Evolutionary conservation across 1,284 basidiomycete genomes (phyloP).

Genomic region (Albatrellus sp.): DNA sequence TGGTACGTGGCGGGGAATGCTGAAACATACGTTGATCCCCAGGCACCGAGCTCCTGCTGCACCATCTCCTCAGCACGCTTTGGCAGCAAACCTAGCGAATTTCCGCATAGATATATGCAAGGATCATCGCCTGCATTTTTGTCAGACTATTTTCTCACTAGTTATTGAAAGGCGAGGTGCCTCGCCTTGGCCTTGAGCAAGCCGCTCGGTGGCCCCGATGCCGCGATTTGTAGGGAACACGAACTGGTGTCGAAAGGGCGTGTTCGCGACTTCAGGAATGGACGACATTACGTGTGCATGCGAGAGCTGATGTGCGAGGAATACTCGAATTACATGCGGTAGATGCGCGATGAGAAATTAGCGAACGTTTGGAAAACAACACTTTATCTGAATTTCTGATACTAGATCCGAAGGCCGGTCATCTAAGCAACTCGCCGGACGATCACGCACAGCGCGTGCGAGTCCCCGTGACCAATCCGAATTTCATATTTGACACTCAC

Average conservation of each 20-base stretch:
- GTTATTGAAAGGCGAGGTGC: not conserved
- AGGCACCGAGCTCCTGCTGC: slow-evolving; percentile 80
- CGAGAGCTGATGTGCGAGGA: not conserved
- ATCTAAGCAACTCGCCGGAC: not conserved
- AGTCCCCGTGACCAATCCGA: too few species aligned
- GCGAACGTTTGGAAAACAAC: not conserved
- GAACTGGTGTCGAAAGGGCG: slow-evolving; percentile 39
- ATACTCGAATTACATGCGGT: not conserved
- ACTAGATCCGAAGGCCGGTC: not conserved
- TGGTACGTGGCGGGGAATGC: slow-evolving; percentile 5
- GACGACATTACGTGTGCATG: not conserved
- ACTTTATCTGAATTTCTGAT: not conserved
- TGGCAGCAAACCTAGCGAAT: slow-evolving; percentile 82
- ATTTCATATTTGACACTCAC: not conserved
- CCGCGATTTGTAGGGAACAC: slow-evolving; percentile 46
- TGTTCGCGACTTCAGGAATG: not conserved
- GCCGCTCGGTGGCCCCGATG: slow-evolving; percentile 33
- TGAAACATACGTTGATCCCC: slow-evolving; percentile 60
- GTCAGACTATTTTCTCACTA: not conserved
- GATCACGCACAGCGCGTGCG: too few species aligned
- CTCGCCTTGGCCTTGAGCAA: not conserved
- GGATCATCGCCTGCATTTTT: slow-evolving; percentile 31
- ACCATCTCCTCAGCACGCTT: slow-evolving; percentile 65
- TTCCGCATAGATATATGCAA: slow-evolving; percentile 88
- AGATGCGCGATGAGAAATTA: not conserved